phyloP scores from a whole-genome alignment of 495 filamentous ascomycete genomes.

The Amniculicola lignicola region DNA sequence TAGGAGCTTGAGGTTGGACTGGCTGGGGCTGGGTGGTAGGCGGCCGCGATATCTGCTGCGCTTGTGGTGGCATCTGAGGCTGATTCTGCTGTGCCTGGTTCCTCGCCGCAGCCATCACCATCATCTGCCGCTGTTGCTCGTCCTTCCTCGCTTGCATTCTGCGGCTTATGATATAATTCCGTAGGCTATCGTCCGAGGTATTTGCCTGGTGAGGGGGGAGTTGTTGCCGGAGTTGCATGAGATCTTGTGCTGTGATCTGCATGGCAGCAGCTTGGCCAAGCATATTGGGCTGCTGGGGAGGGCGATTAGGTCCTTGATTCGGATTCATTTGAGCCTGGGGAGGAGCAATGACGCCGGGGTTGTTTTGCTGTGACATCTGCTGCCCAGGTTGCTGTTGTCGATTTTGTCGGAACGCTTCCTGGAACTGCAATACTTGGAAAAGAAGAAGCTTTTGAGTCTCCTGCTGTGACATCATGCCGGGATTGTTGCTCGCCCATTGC shows the following conservation, averaged over 20 bases:
- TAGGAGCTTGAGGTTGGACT: slow-evolving; percentile 14
- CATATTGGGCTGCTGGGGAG: slow-evolving; percentile 15
- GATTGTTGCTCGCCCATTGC: slow-evolving; percentile 28
- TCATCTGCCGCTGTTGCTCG: slow-evolving; percentile 41
- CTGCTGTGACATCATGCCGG: slow-evolving; percentile 7
- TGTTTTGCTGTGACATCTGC: slow-evolving; percentile 17
- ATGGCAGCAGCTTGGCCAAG: slow-evolving; percentile 3
- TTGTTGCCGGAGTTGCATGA: slow-evolving; percentile 2
- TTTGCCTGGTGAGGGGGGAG: slow-evolving; percentile 5
- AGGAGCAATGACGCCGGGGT: not conserved
- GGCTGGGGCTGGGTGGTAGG: slow-evolving; percentile 23
- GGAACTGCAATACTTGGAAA: slow-evolving; percentile 28
- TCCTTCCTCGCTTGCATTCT: slow-evolving; percentile 12
- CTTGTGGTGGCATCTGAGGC: slow-evolving; percentile 39
- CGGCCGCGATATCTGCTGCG: slow-evolving; percentile 22
- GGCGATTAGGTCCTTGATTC: not conserved
- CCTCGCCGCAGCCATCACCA: slow-evolving; percentile 32
- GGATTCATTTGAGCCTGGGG: slow-evolving; percentile 6
- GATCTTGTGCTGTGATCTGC: slow-evolving; percentile 21
- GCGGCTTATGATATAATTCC: slow-evolving; percentile 12
- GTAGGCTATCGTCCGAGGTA: slow-evolving; percentile 21
- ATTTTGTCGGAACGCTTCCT: slow-evolving; percentile 15
- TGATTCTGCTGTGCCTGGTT: slow-evolving; percentile 41
- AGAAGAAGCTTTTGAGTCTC: slow-evolving; percentile 15
- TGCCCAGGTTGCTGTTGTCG: slow-evolving; percentile 21